Conservation (phyloP, 2,329 filamentous ascomycete genomes). For the Colletotrichum tamarilloi region DNA sequence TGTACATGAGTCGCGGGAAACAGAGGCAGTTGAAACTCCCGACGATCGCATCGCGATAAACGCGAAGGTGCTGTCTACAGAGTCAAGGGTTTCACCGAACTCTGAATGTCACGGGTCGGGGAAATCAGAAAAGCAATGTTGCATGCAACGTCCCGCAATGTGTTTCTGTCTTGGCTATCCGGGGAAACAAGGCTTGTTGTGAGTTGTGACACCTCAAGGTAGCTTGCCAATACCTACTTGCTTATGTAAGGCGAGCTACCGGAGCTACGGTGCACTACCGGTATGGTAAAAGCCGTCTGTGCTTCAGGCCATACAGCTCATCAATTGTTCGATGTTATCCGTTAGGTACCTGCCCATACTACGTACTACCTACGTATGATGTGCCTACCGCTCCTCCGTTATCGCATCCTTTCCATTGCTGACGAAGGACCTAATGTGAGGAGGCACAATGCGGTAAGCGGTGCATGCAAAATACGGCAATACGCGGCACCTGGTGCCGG, state of each 20-base stretch:
- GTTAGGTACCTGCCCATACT: too few species aligned
- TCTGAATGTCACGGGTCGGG: not conserved
- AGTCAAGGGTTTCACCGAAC: not conserved
- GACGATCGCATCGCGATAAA: not conserved
- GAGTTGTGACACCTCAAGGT: not conserved
- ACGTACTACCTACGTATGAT: too few species aligned
- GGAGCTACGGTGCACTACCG: not conserved
- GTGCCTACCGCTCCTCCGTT: not conserved
- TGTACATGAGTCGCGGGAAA: not conserved
- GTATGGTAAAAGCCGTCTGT: not conserved
- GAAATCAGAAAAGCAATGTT: constrained; percentile 4
- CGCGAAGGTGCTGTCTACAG: not conserved
- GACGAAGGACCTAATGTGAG: not conserved
- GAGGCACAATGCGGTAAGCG: not conserved
- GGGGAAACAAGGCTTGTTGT: not conserved
- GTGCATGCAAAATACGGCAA: not conserved
- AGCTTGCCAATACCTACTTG: not conserved
- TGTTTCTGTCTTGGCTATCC: constrained; percentile 3
- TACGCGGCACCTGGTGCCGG: not conserved
- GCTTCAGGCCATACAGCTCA: not conserved
- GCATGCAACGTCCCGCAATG: not conserved
- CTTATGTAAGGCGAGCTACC: not conserved
- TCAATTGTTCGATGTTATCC: not conserved
- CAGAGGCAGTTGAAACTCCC: not conserved
- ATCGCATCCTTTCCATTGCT: not conserved